Evolutionary conservation across 805 yeast genomes (phyloP).

Genomic region (Yamadazyma philogaea): DNA sequence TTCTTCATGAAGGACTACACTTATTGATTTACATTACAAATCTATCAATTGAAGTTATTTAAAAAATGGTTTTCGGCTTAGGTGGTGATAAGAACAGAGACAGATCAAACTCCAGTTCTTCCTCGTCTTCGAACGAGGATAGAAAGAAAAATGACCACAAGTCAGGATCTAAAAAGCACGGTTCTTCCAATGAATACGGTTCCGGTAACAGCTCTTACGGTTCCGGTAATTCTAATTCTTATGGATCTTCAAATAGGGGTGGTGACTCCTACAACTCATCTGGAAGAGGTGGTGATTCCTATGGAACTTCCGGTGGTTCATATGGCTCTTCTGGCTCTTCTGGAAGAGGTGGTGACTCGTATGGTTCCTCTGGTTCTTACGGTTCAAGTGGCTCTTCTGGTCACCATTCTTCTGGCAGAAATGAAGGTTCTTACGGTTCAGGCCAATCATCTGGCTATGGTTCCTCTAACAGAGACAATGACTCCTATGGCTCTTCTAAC

Average conservation of each 20-base stretch:
- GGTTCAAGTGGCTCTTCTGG: slow-evolving; percentile 18
- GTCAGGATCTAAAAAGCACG: not conserved
- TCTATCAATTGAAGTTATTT: not conserved
- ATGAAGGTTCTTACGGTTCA: no score
- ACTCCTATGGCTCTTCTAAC: slow-evolving; percentile 22
- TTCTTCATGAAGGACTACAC: no score
- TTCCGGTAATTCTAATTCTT: slow-evolving; percentile 13
- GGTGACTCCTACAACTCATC: slow-evolving; percentile 20
- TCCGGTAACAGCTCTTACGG: slow-evolving; percentile 21
- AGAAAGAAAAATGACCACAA: slow-evolving; percentile 1
- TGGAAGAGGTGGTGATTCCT: slow-evolving; percentile 16
- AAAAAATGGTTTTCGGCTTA: slow-evolving; percentile 34
- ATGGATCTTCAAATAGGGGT: slow-evolving; percentile 15
- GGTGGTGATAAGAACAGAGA: slow-evolving; percentile 16
- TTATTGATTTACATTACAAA: no score
- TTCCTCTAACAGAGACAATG: slow-evolving; percentile 15
- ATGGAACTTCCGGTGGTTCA: slow-evolving; percentile 16
- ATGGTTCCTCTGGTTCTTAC: slow-evolving; percentile 5
- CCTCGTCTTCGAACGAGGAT: slow-evolving; percentile 5
- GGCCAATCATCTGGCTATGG: slow-evolving; percentile 23
- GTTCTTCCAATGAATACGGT: slow-evolving; percentile 5
- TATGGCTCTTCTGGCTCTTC: slow-evolving; percentile 17
- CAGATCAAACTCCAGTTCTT: slow-evolving; percentile 6
- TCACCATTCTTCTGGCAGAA: no score
- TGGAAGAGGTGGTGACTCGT: slow-evolving; percentile 15